Evolutionary conservation across 805 yeast species (phyloP), one percentile per base, ranked within the genome.

Genomic region (Millerozyma miso): DNA sequence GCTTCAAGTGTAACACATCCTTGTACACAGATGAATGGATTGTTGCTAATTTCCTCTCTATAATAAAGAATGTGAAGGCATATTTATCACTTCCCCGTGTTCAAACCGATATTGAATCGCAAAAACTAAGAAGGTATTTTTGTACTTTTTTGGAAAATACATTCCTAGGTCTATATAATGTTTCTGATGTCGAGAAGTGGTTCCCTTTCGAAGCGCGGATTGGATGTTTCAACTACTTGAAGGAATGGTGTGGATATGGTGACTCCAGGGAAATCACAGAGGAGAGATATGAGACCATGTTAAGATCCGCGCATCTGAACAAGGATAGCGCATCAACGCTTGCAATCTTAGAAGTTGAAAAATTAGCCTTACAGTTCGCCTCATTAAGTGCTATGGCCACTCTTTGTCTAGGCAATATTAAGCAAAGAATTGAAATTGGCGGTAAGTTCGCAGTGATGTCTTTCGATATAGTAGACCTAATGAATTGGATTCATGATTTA

Each of bases 171-270:
- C 52, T 76, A 44, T 58, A 70, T 47, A 69, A 73, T 48, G 58
- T 69, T 42, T 62, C 58, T n/a, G 60, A 55, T 35, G 45, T 65
- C 37, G 52, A 61, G 35, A 67, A 71, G 33, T 82, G 90, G 79
- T 68, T 90, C n/a, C 91, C 95, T 1, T 89, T 90, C 59, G 88
- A 83, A 50, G 91, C 89, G 2, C 71, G 97, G 41, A 80, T 85
- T 23, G 84, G 87, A 2, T 85, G 95, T 47, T 90, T 88, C 65
- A 79, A 81, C 37, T 84, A 79, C 54, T 67, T 93, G 43, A 90
- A 86, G 50, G 95, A 88, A 58, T 93, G 99, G 99, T 89, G 97
- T 60, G 96, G 95, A 0, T 80, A 79, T 61, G 97, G 98, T 2
- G 82, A 79, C 40, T 70, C 80, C 18, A 73, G 79, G 6, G 56